A percentile compares a stretch with the other conserved stretches of the same genome.
Evolutionary conservation across 1,284 basidiomycete species (phyloP).

Genomic region (Irpex sp.): DNA sequence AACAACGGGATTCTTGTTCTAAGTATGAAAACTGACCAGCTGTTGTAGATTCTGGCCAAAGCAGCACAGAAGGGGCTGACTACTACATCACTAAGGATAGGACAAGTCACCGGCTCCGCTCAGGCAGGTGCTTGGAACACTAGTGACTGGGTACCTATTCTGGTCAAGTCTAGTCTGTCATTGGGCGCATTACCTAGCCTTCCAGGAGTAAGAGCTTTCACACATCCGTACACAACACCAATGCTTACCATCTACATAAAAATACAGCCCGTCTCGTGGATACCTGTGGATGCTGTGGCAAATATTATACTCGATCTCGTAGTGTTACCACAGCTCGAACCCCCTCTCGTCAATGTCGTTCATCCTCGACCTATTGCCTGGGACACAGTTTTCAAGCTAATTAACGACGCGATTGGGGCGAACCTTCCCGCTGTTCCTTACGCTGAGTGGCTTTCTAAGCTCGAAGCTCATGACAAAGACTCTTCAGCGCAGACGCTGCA

Average conservation of each 20-base stretch:
- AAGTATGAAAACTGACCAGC: neutral
- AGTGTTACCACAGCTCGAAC: neutral
- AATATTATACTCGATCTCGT: slow-evolving; percentile 12
- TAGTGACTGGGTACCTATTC: slow-evolving; percentile 31
- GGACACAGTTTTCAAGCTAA: slow-evolving; percentile 6
- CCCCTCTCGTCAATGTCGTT: slow-evolving; percentile 13
- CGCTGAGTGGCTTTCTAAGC: slow-evolving; percentile 6
- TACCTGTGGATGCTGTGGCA: slow-evolving; percentile 12
- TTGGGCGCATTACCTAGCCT: slow-evolving; percentile 23
- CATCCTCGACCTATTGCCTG: slow-evolving; percentile 14
- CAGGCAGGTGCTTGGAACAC: slow-evolving; percentile 27
- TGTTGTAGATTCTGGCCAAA: slow-evolving; percentile 20
- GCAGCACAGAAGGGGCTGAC: slow-evolving; percentile 19
- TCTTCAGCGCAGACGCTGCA: slow-evolving; percentile 5
- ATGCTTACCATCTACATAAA: neutral
- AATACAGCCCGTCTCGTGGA: slow-evolving; percentile 12
- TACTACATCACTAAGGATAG: slow-evolving; percentile 26
- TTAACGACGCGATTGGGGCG: slow-evolving; percentile 1
- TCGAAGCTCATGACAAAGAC: slow-evolving; percentile 6
- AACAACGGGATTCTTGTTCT: neutral
- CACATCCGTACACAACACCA: neutral
- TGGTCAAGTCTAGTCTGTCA: slow-evolving; percentile 26
- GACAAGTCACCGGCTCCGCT: slow-evolving; percentile 28
- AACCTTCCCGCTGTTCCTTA: slow-evolving; percentile 6
- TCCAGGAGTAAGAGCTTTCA: slow-evolving; percentile 20